phyloP scores from a whole-genome alignment of 805 yeast genomes.

The Dipodascopsis tothii region DNA sequence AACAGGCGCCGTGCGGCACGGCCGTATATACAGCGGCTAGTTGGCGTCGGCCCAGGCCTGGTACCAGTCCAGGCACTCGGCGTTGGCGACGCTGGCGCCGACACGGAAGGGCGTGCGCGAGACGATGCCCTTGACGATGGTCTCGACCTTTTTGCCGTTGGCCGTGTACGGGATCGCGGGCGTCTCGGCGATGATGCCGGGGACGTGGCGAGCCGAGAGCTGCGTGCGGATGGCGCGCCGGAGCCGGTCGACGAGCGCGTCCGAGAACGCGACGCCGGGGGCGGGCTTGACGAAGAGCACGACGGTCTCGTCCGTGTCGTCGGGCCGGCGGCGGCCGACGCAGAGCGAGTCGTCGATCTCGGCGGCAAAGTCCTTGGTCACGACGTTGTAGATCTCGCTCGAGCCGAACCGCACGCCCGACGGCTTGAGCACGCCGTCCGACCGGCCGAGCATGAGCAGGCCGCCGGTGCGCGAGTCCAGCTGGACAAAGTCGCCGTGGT shows the following conservation, averaged over 20 bases:
- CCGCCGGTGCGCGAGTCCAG: slow-evolving; percentile 22
- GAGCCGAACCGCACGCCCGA: slow-evolving; percentile 25
- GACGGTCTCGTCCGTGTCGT: slow-evolving; percentile 22
- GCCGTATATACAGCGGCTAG: too few species aligned
- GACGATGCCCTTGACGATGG: slow-evolving; percentile 21
- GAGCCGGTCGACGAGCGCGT: slow-evolving; percentile 9
- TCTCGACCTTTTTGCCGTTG: slow-evolving; percentile 26
- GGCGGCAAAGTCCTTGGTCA: slow-evolving; percentile 17
- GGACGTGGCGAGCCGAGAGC: slow-evolving; percentile 24
- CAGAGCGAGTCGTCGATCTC: slow-evolving; percentile 22
- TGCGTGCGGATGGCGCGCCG: slow-evolving; percentile 15
- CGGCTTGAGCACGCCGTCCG: slow-evolving; percentile 25
- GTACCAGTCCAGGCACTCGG: slow-evolving; percentile 23
- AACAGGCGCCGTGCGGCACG: too few species aligned
- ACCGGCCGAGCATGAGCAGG: slow-evolving; percentile 24
- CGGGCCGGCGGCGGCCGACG: slow-evolving; percentile 22
- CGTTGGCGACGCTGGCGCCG: slow-evolving; percentile 26
- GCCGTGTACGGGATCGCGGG: slow-evolving; percentile 26
- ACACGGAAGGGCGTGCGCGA: slow-evolving; percentile 16
- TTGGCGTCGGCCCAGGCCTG: slow-evolving; percentile 19
- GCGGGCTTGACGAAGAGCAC: slow-evolving; percentile 21
- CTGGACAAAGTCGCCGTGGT: slow-evolving; percentile 24
- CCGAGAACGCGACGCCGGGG: slow-evolving; percentile 6
- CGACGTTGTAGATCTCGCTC: slow-evolving; percentile 23
- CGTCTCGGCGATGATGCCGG: slow-evolving; percentile 20